phyloP scores from a whole-genome alignment of 305 asterid species.

The Caryopteris hybrid region DNA sequence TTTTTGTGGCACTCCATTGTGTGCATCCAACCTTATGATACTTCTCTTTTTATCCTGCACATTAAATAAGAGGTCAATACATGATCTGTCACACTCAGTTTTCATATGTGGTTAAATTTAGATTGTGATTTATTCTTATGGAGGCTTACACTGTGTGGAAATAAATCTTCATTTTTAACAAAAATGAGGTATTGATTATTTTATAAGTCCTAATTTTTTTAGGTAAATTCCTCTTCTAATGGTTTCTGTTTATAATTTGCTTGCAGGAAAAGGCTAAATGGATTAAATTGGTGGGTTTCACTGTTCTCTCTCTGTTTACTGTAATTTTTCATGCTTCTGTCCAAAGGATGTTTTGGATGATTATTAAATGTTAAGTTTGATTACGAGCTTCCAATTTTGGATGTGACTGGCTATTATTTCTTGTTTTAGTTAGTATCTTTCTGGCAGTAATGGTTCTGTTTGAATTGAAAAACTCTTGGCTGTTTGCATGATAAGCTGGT shows the following conservation, averaged over 20 bases:
- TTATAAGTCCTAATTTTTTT: not conserved
- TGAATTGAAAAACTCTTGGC: not conserved
- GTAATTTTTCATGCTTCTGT: not conserved
- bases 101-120: not conserved
- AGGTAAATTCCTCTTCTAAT: conserved; percentile 17
- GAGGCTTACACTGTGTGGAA: not conserved
- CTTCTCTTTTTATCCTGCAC: not conserved
- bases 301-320: not conserved
- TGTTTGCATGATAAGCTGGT: not conserved
- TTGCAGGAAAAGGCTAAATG: conserved; percentile 68
- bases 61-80: not conserved
- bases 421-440: not conserved
- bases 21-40: not conserved
- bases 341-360: not conserved
- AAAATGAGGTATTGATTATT: not conserved
- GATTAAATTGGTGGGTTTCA: conserved; percentile 60
- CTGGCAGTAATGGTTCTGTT: not conserved
- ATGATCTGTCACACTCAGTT: not conserved
- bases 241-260: conserved; percentile 21
- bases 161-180: not conserved
- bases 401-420: not conserved
- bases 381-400: not conserved
- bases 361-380: not conserved
- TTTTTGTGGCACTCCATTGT: not conserved
- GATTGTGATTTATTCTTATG: not conserved